These are phyloP conservation scores for Backusella psychrophila DNA, from an alignment of 192 early-diverging fungal genomes.

Conservation along the genomic window DNA sequence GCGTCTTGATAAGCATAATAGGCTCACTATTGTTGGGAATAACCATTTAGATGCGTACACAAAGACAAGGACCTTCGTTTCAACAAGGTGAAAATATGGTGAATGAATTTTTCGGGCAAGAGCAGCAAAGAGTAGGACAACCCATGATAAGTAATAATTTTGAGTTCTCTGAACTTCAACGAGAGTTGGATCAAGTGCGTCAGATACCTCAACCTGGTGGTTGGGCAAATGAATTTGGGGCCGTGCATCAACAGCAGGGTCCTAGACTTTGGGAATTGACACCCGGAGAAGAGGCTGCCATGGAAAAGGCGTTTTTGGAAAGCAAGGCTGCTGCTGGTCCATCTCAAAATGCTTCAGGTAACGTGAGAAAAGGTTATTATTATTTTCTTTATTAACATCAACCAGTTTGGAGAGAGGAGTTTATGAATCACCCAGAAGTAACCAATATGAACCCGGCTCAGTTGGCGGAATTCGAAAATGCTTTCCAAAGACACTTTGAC, in stretches of 20 bases:
- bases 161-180: slow-evolving; percentile 34
- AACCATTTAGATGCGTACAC: slow-evolving; percentile 30
- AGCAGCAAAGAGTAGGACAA: slow-evolving; percentile 10
- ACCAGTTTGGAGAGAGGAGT: slow-evolving; percentile 52
- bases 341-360: slow-evolving; percentile 18
- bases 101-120: slow-evolving; percentile 38
- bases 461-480: slow-evolving; percentile 52
- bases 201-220: slow-evolving; percentile 17
- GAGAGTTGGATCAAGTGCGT: slow-evolving; percentile 30
- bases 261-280: slow-evolving; percentile 48
- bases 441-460: slow-evolving; percentile 28
- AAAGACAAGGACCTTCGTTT: slow-evolving; percentile 29
- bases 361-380: background rate
- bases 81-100: slow-evolving; percentile 26
- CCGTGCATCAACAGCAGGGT: slow-evolving; percentile 15
- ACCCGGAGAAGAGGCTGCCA: slow-evolving; percentile 47
- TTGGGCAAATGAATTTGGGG: slow-evolving; percentile 44
- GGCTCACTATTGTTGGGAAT: background rate
- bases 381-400: background rate
- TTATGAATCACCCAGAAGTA: slow-evolving; percentile 44
- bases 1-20: background rate
- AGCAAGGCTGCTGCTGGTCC: slow-evolving; percentile 12
- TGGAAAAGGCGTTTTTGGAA: slow-evolving; percentile 46
- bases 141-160: slow-evolving; percentile 18
- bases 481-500: slow-evolving; percentile 62